Evolutionary conservation across 805 yeast genomes (phyloP).

Genomic region (Pichia paraexigua): DNA sequence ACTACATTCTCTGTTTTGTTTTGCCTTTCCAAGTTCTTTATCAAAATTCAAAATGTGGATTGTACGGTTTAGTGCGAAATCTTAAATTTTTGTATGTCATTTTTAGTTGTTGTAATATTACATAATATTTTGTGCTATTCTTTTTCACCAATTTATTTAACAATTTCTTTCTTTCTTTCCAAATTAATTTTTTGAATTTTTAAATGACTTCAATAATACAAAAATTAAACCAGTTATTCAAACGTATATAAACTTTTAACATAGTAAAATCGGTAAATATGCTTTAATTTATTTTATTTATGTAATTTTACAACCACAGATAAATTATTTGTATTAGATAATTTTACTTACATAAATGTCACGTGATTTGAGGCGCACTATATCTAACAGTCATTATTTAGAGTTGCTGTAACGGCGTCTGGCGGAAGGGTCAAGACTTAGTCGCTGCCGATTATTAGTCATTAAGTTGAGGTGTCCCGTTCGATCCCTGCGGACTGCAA

Average conservation of each 20-base stretch:
- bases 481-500: slow-evolving; percentile 34
- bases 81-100: neutral
- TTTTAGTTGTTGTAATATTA: neutral
- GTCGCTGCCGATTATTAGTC: slow-evolving; percentile 5
- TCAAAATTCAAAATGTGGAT: neutral
- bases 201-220: too few species aligned
- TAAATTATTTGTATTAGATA: too few species aligned
- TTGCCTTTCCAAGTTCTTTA: neutral
- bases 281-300: too few species aligned
- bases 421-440: slow-evolving; percentile 26
- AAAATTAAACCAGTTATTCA: too few species aligned
- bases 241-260: too few species aligned
- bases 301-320: too few species aligned
- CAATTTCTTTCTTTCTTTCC: too few species aligned
- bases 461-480: slow-evolving; percentile 33
- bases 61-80: neutral
- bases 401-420: slow-evolving; percentile 26
- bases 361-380: neutral
- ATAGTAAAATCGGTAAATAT: too few species aligned
- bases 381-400: too few species aligned
- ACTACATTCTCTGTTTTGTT: neutral
- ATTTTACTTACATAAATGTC: too few species aligned
- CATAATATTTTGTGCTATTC: neutral
- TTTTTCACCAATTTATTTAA: too few species aligned
- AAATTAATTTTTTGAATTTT: too few species aligned